Percentiles rank a stretch among this genome's conserved stretches.
Evolutionary conservation across 1,284 basidiomycete species (phyloP).

Genomic region (Coriolopsis trogii): DNA sequence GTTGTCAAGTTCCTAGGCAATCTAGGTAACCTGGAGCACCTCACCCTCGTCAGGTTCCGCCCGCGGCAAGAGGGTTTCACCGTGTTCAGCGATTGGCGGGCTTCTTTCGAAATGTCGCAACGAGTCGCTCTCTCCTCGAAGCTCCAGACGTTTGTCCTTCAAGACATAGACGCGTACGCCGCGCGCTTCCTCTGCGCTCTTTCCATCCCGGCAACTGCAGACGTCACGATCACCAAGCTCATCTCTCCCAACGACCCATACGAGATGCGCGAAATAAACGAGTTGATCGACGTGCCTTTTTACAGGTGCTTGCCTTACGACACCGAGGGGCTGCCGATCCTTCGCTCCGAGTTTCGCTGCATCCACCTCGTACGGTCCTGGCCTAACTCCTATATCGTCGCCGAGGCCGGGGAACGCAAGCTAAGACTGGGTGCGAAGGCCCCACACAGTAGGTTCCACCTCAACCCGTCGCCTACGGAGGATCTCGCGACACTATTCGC

Average conservation of each 20-base stretch:
- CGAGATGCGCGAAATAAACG: background rate
- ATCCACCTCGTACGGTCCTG: no score
- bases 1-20: background rate
- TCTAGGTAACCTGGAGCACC: background rate
- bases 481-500: background rate
- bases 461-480: no score
- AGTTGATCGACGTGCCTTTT: background rate
- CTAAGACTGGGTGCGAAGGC: no score
- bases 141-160: background rate
- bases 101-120: background rate
- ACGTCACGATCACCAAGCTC: background rate
- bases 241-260: background rate
- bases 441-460: no score
- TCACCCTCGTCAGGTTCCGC: background rate
- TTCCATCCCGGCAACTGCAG: background rate
- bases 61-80: background rate
- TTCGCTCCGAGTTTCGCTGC: no score
- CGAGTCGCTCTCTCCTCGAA: background rate
- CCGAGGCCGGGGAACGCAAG: background rate
- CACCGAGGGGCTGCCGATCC: background rate
- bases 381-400: background rate
- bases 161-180: background rate
- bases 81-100: no score
- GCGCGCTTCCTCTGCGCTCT: background rate
- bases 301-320: background rate